Base-by-base conservation (phyloP, 768 basidiomycete species). In the Albatrellus ellisii region DNA sequence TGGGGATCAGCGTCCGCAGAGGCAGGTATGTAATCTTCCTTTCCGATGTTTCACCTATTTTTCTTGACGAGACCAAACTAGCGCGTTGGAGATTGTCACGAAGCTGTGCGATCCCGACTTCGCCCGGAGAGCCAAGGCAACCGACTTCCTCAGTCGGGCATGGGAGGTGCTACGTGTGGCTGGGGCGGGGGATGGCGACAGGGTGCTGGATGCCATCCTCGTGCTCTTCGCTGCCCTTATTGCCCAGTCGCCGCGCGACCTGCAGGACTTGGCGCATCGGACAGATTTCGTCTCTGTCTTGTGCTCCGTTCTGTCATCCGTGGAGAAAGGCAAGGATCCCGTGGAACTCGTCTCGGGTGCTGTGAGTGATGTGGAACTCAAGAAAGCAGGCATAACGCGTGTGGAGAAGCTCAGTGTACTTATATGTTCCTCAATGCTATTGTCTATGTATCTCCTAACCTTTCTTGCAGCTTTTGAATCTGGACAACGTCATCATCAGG, bases 31-130 rank as follows among this genome's bases (percentile, higher is more conserved):
- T 40, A 18, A 31, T 20, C 29, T 43, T 43, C 22, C 26, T 12
- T 18, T 6, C 18, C n/a, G n/a, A 41, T 28, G 34, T 34, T 14
- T 18, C 31, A 24, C 15, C 22, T 18, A 14, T 6, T 10, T 26
- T 28, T 25, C 15, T 35, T 34, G 18, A 46, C 46, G n/a, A 24
- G 6, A 10, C 3, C 6, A 6, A 18, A 6, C 24, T 17, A 89
- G 86, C 55, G 86, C 83, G 3, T 57, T 84, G 20, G 85, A 90
- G 55, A 74, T 90, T 10, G 70, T 77, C 3, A 74, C 65, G 11
- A 86, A 88, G 53, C 59, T 89, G 9, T 81, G 79, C 43, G 78
- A 84, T 47, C 41, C 59, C 1, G 82, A 85, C 9, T 90, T 89
- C 52, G 66, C 73, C n/a, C 75, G 86, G 4, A 80, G 80, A 50